Evolutionary conservation across 495 filamentous ascomycete genomes (phyloP), one percentile per base, ranked within the genome.

Genomic region (Antarctomyces pellizariae): DNA sequence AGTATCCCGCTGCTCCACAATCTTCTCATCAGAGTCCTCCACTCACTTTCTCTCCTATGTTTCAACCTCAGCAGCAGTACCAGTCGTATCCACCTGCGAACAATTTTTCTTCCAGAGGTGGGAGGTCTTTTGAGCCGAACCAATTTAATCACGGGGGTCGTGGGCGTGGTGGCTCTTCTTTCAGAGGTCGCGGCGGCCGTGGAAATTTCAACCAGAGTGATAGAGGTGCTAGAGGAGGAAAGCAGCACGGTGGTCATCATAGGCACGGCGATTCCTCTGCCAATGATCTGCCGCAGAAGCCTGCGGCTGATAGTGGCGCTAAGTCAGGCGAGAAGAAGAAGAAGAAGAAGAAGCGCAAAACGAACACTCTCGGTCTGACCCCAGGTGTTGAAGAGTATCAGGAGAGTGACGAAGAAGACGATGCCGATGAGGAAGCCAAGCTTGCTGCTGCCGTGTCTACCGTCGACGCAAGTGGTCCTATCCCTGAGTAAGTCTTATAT

Each of bases 291-390:
- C 57, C 61, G 3, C 56, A 68, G 36, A 69, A 72, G 52, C 65
- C 69, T 60, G 56, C 59, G 53, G 48, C 45, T 41, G 47, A 49
- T 35, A 63, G 66, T 21, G 49, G 52, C 0, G 47, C 48, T n/a
- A 47, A 38, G 8, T 48, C 50, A 22, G 33, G 34, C 3, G 31
- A 43, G 4, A 59, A 58, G 33, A 44, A 47, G 20, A 38, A 46
- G 13, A 74, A 71, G 49, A 84, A 83, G 45, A 76, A 75, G 54
- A 75, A 75, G 55, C 54, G 71, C 24, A 70, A 67, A 42, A 67
- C 70, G 22, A 82, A 86, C 26, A 69, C 73, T 16, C 63, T 91
- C 5, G 80, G 80, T 11, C 45, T 91, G 29, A 82, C 74, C 1
- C 80, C 75, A 7, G 67, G 66, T 19, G 58, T 59, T n/a, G 68